Evolutionary conservation across 345 rosid species (phyloP).

Genomic region (Clausena lansium): DNA sequence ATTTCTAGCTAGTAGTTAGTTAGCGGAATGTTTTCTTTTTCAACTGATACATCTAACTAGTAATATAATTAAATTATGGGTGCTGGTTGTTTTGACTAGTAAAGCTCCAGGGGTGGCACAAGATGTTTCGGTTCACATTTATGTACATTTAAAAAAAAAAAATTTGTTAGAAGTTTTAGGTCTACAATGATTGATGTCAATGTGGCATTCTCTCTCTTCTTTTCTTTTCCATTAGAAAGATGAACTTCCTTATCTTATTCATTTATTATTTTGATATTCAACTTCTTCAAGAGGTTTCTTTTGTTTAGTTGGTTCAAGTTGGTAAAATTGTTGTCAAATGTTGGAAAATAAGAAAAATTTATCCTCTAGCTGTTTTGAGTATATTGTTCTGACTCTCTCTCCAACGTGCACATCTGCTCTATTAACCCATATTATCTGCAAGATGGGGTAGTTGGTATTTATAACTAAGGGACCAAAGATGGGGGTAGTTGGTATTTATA

Average conservation of each 20-base stretch:
- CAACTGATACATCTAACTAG: constrained; percentile 31
- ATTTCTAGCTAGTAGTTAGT: background rate
- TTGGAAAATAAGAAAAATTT: background rate
- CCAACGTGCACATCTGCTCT: background rate
- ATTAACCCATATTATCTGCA: background rate
- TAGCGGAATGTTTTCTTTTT: background rate
- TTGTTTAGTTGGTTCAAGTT: background rate
- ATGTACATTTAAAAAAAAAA: no score
- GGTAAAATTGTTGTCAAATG: background rate
- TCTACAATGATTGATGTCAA: background rate
- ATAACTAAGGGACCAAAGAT: no score
- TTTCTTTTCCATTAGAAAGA: background rate
- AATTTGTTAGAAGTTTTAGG: background rate
- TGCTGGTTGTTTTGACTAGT: background rate
- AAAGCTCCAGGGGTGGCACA: background rate
- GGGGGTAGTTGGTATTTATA: background rate
- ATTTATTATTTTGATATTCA: background rate
- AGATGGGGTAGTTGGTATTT: no score
- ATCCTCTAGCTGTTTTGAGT: background rate
- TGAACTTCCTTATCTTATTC: background rate
- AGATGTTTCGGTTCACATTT: background rate
- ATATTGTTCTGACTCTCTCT: background rate
- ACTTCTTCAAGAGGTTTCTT: background rate
- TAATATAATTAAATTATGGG: constrained; percentile 38
- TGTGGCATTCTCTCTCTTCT: background rate